phyloP scores from a whole-genome alignment of 495 filamentous ascomycete species.

The Podospora tetraspora region DNA sequence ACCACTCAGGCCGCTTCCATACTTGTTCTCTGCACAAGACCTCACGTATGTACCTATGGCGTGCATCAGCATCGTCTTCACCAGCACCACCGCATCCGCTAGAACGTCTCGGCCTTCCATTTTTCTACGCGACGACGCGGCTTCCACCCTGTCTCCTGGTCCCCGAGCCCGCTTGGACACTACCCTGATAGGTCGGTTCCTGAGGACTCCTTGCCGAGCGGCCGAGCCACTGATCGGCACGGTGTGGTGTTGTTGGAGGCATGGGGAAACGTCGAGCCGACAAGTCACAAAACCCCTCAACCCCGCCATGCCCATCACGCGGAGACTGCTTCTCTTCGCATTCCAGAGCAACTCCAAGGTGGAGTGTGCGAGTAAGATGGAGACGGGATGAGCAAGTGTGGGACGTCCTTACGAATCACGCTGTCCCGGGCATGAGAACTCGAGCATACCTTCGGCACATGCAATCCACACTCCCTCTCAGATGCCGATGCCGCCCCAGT shows the following conservation, averaged over 20 bases:
- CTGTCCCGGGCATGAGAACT: neutral
- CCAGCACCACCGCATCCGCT: neutral
- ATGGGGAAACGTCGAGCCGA: neutral
- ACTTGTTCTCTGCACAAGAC: neutral
- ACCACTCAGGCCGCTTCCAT: neutral
- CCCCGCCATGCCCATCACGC: neutral
- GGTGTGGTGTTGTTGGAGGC: neutral
- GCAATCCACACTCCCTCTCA: neutral
- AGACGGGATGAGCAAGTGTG: neutral
- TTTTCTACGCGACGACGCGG: neutral
- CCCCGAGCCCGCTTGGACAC: slow-evolving; percentile 6
- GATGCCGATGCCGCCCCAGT: neutral
- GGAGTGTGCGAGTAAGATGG: neutral
- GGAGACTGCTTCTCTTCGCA: slow-evolving; percentile 1
- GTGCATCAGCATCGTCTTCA: slow-evolving; percentile 9
- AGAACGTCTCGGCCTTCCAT: neutral
- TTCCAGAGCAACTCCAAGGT: neutral
- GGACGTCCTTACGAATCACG: neutral
- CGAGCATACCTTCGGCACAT: neutral
- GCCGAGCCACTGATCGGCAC: slow-evolving; percentile 1
- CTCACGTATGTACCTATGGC: slow-evolving; percentile 12
- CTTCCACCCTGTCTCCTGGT: neutral
- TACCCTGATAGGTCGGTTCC: slow-evolving; percentile 7
- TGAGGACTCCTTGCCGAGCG: slow-evolving; percentile 5
- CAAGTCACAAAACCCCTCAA: slow-evolving; percentile 9